Base-by-base conservation (phyloP, 345 rosid genomes). In the Erucastrum elatum region DNA sequence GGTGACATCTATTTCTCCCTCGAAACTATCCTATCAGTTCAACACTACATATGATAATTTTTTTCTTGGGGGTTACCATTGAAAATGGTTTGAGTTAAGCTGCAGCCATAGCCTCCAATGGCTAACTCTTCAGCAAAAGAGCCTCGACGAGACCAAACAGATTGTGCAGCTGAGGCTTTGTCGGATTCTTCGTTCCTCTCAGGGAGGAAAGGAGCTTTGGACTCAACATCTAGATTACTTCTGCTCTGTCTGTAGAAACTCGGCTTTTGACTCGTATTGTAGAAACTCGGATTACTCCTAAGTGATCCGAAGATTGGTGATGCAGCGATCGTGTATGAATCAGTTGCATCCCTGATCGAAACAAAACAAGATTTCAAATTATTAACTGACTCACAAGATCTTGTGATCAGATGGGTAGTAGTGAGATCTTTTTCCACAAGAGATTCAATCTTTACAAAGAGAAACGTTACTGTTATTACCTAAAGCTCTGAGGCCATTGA, bases 401-500 rank as follows among this genome's bases (percentile, higher is more conserved):
- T 8, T 2, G 4, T 30, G 35, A 44, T 63, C 77, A 11, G 51
- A 39, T 53, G 59, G 7, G 58, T 5, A 33, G 7, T 33, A 4
- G 31, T 29, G 31, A 29, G 11, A 8, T 41, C 13, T 41, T 41
- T 39, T 39, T 29, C 9, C 3, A 39, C 4, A 6, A 76, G 51
- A 70, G 77, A 29, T 72, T 58, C 0, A 2, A 79, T 10, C 39
- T 72, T 64, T 70, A 44, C 13, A 1, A 41, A 41, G 49, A 10
- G 11, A 41, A 41, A 37, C n/a, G 49, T 41, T 44, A 4, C 15
- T 12, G 53, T 12, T 44, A 41, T 41, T 3, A 92, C 98, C 88
- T 86, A 84, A 63, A 93, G 77, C 96, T 93, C 75, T 83, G 91
- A 2, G 98, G 98, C 98, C 96, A 91, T 81, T 86, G 91, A 58